Percentiles rank a stretch among this genome's conserved stretches.
Evolutionary conservation across 225 moss, liverwort and hornwort genomes (phyloP).

Genomic region (Lunularia cruciata): DNA sequence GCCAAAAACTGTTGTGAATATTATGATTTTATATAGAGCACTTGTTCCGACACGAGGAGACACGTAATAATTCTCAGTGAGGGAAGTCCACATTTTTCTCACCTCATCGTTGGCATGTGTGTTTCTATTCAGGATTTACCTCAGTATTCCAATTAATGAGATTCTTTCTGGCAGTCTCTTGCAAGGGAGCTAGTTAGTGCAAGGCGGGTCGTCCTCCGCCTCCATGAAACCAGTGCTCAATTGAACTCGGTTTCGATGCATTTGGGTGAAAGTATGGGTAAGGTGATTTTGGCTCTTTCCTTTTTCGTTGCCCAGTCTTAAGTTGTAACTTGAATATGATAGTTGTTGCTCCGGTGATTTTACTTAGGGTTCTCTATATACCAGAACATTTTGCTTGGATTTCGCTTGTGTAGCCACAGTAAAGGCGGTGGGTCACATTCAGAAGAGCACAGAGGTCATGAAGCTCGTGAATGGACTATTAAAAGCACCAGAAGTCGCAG

Average conservation of each 20-base stretch:
- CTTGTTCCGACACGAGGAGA: too few species aligned
- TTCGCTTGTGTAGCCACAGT: slow-evolving; percentile 63
- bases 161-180: slow-evolving; percentile 55
- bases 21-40: too few species aligned
- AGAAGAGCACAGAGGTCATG: slow-evolving; percentile 98
- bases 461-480: slow-evolving; percentile 87
- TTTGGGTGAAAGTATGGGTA: slow-evolving; percentile 91
- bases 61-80: too few species aligned
- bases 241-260: slow-evolving; percentile 98
- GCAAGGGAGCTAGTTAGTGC: slow-evolving; percentile 92
- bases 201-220: slow-evolving; percentile 76
- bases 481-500: slow-evolving; percentile 92
- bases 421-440: slow-evolving; percentile 87
- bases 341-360: background rate
- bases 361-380: background rate
- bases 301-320: background rate
- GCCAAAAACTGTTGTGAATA: too few species aligned
- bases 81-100: too few species aligned
- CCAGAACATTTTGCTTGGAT: background rate
- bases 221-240: slow-evolving; percentile 93
- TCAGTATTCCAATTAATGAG: background rate
- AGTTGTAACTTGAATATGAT: background rate
- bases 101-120: too few species aligned
- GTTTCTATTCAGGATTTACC: too few species aligned
- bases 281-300: slow-evolving; percentile 5